Evolutionary conservation across 495 filamentous ascomycete species (phyloP), one percentile per base, ranked within the genome.

Genomic region (Penicillium verhagenii): DNA sequence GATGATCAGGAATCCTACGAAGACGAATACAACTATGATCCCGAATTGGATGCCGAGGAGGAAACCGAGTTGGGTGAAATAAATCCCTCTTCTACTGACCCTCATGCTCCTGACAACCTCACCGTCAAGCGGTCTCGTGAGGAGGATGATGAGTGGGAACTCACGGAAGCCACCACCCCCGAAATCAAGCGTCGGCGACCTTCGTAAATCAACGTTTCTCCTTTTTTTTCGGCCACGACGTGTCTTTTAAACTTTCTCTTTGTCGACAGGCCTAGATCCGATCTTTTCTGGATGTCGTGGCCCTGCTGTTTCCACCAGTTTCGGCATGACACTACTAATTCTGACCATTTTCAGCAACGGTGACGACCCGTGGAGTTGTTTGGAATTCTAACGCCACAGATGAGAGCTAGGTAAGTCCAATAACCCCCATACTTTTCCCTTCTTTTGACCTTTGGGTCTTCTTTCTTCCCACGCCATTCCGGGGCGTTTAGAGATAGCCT

Each of bases 81-180:
- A 35, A 62, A 63, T 46, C 55, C 46, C 33, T 53, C 53, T 35
- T 20, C 29, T 53, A 54, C 56, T 58, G 64, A 67, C 29, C 53
- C 60, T 37, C 52, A 59, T 38, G 20, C 54, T 18, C 46, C 42
- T 50, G 53, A 59, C 11, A 65, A 54, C 20, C 23, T 46, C 14
- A 65, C 66, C 40, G 25, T 57, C 52, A 70, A 71, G 56, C 62
- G 67, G 24, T 59, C 67, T n/a, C 68, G 65, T 43, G 66, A 60
- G n/a, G 56, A 63, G 23, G 68, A 69, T 42, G 64, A 70, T n/a
- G 66, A 70, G 25, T 59, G 61, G 57, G 68, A 70, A 14, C 39
- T 61, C 21, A 54, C 40, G 29, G 56, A 62, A 33, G 43, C 60
- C 16, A 55, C 59, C 3, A 44, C 56, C 8, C 60, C 60, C 25